Evolutionary conservation across 306 rosid species (phyloP).

Genomic region (Glycine soja): DNA sequence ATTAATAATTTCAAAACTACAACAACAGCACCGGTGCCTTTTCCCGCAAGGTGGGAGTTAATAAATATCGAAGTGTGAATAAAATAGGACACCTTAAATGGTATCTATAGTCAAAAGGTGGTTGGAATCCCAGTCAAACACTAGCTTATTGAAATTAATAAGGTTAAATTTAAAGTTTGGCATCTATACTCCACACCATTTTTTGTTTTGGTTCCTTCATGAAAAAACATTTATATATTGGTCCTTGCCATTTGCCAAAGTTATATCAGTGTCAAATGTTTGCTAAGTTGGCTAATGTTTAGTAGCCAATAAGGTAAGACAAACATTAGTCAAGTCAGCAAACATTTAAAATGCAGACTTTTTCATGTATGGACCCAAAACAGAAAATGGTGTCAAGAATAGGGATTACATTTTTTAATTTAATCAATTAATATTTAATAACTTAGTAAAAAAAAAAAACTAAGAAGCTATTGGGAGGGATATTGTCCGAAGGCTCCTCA

Average conservation of each 20-base stretch:
- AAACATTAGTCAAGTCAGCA: not conserved
- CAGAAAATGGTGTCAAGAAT: not conserved
- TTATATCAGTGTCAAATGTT: not conserved
- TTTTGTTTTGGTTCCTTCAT: not conserved
- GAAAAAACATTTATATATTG: not conserved
- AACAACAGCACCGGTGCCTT: not conserved
- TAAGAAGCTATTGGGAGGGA: too few species aligned
- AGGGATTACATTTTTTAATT: not conserved
- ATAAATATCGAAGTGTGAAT: slow-evolving; percentile 13
- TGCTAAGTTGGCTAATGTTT: not conserved
- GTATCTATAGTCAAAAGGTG: not conserved
- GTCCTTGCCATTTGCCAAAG: not conserved
- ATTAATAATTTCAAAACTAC: slow-evolving; percentile 2
- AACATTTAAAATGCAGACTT: not conserved
- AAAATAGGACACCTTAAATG: not conserved
- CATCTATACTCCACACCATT: not conserved
- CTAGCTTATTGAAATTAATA: not conserved
- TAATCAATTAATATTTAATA: not conserved
- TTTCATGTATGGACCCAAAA: not conserved
- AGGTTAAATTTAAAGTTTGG: not conserved
- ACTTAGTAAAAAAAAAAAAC: too few species aligned
- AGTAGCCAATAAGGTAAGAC: not conserved
- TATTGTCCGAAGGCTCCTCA: too few species aligned
- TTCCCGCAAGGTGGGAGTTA: not conserved
- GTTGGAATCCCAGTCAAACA: not conserved